Percentiles rank a stretch among this genome's conserved stretches.
These are phyloP conservation scores for Epithele typhae DNA, from an alignment of 768 basidiomycete species.

Conservation along the genomic window DNA sequence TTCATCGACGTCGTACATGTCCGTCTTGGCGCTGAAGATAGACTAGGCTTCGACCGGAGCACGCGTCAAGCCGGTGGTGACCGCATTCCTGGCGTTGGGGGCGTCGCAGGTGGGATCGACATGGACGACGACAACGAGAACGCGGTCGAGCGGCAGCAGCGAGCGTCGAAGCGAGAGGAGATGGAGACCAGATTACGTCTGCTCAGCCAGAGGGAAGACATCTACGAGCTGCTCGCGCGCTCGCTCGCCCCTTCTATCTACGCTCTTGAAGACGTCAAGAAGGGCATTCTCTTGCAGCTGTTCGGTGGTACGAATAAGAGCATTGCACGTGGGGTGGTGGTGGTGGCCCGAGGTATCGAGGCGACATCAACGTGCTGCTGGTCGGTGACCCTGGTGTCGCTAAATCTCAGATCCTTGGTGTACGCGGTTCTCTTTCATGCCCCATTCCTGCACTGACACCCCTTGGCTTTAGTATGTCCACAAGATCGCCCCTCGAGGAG, in stretches of 20 bases:
- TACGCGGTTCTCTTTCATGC: no score
- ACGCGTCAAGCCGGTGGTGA: slow-evolving; percentile 72
- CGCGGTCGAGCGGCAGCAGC: slow-evolving; percentile 36
- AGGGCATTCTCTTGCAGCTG: slow-evolving; percentile 91
- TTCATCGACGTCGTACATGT: slow-evolving; percentile 95
- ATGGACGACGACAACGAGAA: slow-evolving; percentile 56
- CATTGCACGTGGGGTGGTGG: slow-evolving; percentile 91
- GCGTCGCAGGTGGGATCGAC: slow-evolving; percentile 48
- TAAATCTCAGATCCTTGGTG: slow-evolving; percentile 94
- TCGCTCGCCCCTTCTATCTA: slow-evolving; percentile 94
- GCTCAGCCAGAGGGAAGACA: slow-evolving; percentile 68
- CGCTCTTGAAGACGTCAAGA: slow-evolving; percentile 99
- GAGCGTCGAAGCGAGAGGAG: slow-evolving; percentile 51
- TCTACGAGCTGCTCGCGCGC: slow-evolving; percentile 81
- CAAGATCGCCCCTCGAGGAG: slow-evolving; percentile 96
- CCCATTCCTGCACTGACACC: no score
- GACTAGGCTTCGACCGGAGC: slow-evolving; percentile 73
- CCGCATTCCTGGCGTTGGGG: slow-evolving; percentile 63
- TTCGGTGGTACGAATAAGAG: slow-evolving; percentile 99
- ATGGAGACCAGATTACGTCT: slow-evolving; percentile 75
- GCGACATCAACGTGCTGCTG: slow-evolving; percentile 95
- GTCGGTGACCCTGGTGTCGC: slow-evolving; percentile 97
- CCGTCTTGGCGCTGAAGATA: slow-evolving; percentile 58
- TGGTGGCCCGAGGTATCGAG: slow-evolving; percentile 93
- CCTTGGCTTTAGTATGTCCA: slow-evolving; percentile 77